phyloP scores from a whole-genome alignment of 2,329 filamentous ascomycete genomes.

The Cladosporium sp. region DNA sequence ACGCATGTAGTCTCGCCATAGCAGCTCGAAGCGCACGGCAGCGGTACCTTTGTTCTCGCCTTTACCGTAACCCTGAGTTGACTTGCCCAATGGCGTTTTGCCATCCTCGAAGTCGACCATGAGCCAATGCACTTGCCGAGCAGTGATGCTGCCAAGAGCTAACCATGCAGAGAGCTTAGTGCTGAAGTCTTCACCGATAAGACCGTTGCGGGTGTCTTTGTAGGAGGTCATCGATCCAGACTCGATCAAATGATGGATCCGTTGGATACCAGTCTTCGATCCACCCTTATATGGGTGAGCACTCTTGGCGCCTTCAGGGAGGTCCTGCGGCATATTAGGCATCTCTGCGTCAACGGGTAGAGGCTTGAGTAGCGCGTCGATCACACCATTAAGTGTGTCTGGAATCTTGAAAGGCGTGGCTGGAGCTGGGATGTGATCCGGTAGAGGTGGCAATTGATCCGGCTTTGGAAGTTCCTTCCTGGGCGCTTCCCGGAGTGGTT shows the following conservation, averaged over 20 bases:
- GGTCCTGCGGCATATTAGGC: conserved; percentile 49
- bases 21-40: conserved; percentile 68
- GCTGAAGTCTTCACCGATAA: conserved; percentile 69
- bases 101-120: conserved; percentile 71
- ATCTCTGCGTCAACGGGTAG: conserved; percentile 54
- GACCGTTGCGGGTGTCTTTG: conserved; percentile 69
- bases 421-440: conserved; percentile 60
- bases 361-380: conserved; percentile 58
- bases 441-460: conserved; percentile 58
- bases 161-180: conserved; percentile 76
- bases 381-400: conserved; percentile 53
- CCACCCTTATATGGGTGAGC: conserved; percentile 70
- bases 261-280: conserved; percentile 59
- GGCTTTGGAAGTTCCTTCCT: conserved; percentile 58
- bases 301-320: conserved; percentile 56
- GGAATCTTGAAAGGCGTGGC: conserved; percentile 64
- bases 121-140: conserved; percentile 69
- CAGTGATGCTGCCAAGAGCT: conserved; percentile 69
- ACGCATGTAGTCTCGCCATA: conserved; percentile 82
- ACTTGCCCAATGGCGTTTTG: conserved; percentile 38
- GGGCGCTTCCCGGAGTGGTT: conserved; percentile 67
- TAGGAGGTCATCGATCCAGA: conserved; percentile 64
- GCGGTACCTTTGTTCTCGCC: conserved; percentile 73
- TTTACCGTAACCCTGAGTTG: conserved; percentile 60
- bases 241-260: conserved; percentile 61